Percentiles rank a stretch among this genome's conserved stretches.
These are phyloP conservation scores for Oryza glumipatula DNA, from an alignment of 176 grass and related monocot genomes.

Conservation along the genomic window DNA sequence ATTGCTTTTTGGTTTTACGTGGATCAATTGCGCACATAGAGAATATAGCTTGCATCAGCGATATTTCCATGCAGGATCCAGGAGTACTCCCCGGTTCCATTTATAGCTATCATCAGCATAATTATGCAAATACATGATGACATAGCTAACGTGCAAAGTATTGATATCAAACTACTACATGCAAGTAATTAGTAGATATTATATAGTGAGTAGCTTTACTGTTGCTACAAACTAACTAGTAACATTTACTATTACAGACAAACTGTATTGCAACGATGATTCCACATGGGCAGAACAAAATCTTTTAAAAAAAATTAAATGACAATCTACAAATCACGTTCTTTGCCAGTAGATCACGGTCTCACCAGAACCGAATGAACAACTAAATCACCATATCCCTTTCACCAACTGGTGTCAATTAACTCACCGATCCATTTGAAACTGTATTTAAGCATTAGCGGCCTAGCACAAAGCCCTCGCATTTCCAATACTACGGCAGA, in stretches of 20 bases:
- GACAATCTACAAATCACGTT: not conserved
- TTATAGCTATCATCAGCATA: not conserved
- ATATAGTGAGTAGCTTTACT: not conserved
- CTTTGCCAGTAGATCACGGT: not conserved
- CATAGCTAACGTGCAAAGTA: not conserved
- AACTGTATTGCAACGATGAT: not conserved
- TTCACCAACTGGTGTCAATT: not conserved
- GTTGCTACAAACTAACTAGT: not conserved
- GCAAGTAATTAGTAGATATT: not conserved
- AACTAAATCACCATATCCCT: not conserved
- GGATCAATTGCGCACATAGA: too few species aligned
- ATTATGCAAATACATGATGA: not conserved
- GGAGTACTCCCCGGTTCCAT: not conserved
- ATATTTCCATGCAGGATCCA: not conserved
- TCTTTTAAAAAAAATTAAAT: not conserved
- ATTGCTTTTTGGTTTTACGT: too few species aligned
- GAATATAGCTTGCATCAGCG: slow-evolving; percentile 21
- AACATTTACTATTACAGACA: not conserved
- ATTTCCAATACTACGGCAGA: not conserved
- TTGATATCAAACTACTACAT: not conserved
- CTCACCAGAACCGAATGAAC: not conserved
- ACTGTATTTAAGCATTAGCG: not conserved
- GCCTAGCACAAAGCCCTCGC: not conserved
- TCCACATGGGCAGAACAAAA: not conserved
- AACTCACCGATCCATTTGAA: not conserved